Base-by-base conservation (phyloP, 768 basidiomycete species). In the Infundibulicybe gibba region DNA sequence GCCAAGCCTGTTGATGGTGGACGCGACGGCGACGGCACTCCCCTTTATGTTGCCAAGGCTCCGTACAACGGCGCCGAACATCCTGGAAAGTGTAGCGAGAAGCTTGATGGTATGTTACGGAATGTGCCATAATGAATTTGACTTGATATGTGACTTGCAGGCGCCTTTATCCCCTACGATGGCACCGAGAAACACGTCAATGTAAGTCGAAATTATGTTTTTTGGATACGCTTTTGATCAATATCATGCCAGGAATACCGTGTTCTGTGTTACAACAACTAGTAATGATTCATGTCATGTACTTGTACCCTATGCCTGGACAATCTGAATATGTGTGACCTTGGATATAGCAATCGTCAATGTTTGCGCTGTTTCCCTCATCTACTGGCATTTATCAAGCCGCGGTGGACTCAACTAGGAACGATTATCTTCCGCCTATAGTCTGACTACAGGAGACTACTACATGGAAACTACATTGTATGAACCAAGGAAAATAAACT, bases 1-100 rank as follows among this genome's bases (percentile, higher is more conserved):
- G 63, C 63, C 40, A 62, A 50, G 4, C 84, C 83, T 1, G 82
- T 90, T 32, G 83, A 87, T 49, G 87, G 81, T 41, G 87, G 87
- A 2, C 68, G 62, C 21, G 87, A 89, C 58, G 66, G 70, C 12
- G 72, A 83, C 48, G 84, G 83, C n/a, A 68, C 72, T 1, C 70
- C 68, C 6, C 66, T 87, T 14, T 87, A 76, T 61, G 68, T 90
- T 47, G 80, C 76, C 5, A 74, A 79, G 54, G 86, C 82, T 3
- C 66, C 69, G 10, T 59, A 82, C 64, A 65, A 77, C 11, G 68
- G 65, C 16, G 74, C 70, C 8, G 67, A 74, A 31, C 74, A 81
- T 57, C 83, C 85, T 5, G 87, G 85, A n/a, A 88, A 87, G 62
- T 72, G 72, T 25, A 75, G 77, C 54, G 70, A 72, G 55, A 71